Conservation (phyloP, 169 alveolate species). For the Eimeria maxima region DNA sequence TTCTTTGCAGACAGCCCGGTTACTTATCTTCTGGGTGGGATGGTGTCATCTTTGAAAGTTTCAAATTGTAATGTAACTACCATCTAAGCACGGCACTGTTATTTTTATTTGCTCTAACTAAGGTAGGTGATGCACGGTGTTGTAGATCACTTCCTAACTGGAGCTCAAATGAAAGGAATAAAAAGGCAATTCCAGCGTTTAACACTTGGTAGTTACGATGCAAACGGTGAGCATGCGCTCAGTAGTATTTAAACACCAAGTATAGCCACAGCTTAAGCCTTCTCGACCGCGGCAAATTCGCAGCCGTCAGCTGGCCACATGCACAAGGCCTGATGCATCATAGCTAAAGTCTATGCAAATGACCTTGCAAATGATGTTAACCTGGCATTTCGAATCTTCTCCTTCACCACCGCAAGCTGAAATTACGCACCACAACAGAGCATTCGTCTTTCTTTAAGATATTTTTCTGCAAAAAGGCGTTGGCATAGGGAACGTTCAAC, state of each 20-base stretch:
- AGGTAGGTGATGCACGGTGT: background rate
- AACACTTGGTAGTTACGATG: background rate
- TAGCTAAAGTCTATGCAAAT: conserved; percentile 32
- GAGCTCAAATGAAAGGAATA: background rate
- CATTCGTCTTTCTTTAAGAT: background rate
- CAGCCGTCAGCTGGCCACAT: conserved; percentile 14
- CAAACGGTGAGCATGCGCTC: background rate
- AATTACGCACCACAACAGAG: background rate
- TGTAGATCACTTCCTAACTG: background rate
- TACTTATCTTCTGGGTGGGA: background rate
- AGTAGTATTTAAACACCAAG: background rate
- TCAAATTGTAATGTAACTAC: background rate
- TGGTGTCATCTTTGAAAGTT: background rate
- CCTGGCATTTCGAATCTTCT: conserved; percentile 78
- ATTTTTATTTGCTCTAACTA: background rate
- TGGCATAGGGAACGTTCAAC: background rate
- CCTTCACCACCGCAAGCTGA: conserved; percentile 74
- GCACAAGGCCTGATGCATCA: background rate
- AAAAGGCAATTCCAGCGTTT: background rate
- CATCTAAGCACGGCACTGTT: background rate
- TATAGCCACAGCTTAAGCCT: background rate
- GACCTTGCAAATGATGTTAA: conserved; percentile 78
- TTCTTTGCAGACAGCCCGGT: conserved; percentile 27
- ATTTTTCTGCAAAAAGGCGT: background rate
- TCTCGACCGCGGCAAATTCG: background rate